Evolutionary conservation across 495 filamentous ascomycete species (phyloP).

Genomic region (Annulohypoxylon maeteangense): DNA sequence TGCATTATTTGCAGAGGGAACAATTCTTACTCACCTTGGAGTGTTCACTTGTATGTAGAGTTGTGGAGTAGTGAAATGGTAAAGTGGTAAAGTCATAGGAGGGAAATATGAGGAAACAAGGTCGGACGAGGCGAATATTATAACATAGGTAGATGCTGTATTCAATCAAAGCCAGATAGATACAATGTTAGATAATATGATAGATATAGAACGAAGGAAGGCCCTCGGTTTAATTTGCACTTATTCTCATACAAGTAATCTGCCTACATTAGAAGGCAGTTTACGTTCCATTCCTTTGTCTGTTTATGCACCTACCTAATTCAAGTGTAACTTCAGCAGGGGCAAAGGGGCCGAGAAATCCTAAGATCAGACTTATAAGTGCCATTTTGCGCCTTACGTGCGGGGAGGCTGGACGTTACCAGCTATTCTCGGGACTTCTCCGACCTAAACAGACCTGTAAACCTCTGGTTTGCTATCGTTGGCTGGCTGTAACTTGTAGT

Average conservation of each 20-base stretch:
- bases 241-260: constrained; percentile 12
- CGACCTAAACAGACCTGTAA: constrained; percentile 11
- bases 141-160: background rate
- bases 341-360: background rate
- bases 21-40: background rate
- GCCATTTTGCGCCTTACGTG: background rate
- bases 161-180: background rate
- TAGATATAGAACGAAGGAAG: constrained; percentile 1
- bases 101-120: background rate
- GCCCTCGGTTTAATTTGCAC: constrained; percentile 16
- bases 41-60: background rate
- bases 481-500: constrained; percentile 1
- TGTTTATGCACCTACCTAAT: constrained; percentile 21
- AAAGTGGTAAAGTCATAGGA: background rate
- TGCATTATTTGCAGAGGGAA: background rate
- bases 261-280: constrained; percentile 9
- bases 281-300: constrained; percentile 6
- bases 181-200: no score
- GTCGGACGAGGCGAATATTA: background rate
- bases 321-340: constrained; percentile 15
- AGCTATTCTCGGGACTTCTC: constrained; percentile 14
- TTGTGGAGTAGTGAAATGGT: background rate
- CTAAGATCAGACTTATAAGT: constrained; percentile 14
- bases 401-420: constrained; percentile 2
- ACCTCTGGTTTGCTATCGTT: constrained; percentile 5